These are phyloP conservation scores for Cyberlindnera nakhonratchasimensis DNA, from an alignment of 805 yeast species.

Conservation along the genomic window DNA sequence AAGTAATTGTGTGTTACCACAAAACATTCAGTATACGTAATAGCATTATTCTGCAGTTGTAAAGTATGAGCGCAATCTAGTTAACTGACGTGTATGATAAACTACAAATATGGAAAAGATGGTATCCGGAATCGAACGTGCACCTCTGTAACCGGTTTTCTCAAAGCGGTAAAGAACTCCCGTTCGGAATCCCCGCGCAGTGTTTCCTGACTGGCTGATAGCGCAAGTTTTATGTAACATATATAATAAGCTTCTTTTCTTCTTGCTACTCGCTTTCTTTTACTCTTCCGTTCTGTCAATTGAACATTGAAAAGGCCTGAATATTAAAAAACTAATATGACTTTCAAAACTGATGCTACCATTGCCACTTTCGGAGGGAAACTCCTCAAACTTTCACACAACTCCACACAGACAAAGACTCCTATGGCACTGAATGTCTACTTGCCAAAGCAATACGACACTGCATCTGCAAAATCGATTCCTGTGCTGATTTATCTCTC, in stretches of 20 bases:
- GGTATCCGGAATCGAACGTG: slow-evolving; percentile 1
- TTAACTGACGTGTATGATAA: too few species aligned
- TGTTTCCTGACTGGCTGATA: slow-evolving; percentile 2
- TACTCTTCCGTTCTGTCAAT: background rate
- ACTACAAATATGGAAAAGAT: background rate
- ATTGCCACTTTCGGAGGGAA: slow-evolving; percentile 65
- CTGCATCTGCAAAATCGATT: slow-evolving; percentile 33
- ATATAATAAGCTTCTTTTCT: background rate
- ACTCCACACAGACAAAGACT: slow-evolving; percentile 60
- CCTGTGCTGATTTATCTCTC: slow-evolving; percentile 82
- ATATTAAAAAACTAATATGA: too few species aligned
- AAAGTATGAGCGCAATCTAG: background rate
- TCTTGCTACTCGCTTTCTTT: background rate
- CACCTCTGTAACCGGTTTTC: background rate
- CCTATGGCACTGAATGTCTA: slow-evolving; percentile 82
- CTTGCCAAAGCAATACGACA: slow-evolving; percentile 55
- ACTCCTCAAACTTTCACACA: slow-evolving; percentile 71
- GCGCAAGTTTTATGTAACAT: background rate
- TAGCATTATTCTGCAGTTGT: too few species aligned
- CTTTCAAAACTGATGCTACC: slow-evolving; percentile 27
- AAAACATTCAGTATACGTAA: too few species aligned
- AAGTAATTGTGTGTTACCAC: slow-evolving; percentile 30
- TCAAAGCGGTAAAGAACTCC: background rate
- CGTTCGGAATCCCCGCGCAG: background rate
- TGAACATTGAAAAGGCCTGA: background rate